A percentile compares a stretch with the other conserved stretches of the same genome.
phyloP scores from a whole-genome alignment of 352 stramenopile genomes.

The Globisporangium mamillatum region DNA sequence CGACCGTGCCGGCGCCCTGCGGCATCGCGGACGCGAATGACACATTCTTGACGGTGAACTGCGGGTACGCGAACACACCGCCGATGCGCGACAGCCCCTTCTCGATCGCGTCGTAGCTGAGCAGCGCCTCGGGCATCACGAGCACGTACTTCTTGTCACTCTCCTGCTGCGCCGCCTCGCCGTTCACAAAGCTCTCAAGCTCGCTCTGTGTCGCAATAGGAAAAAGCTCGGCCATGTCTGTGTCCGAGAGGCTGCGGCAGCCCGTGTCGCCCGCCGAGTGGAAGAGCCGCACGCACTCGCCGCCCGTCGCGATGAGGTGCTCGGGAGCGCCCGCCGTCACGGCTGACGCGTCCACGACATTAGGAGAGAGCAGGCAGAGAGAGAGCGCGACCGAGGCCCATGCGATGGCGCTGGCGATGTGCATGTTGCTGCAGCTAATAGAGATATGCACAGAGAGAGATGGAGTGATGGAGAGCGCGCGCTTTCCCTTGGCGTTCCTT shows the following conservation, averaged over 20 bases:
- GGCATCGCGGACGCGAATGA: slow-evolving; percentile 52
- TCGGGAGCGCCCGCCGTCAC: slow-evolving; percentile 63
- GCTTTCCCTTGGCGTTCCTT: background rate
- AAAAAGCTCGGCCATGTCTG: slow-evolving; percentile 57
- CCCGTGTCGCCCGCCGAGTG: slow-evolving; percentile 65
- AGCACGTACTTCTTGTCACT: slow-evolving; percentile 49
- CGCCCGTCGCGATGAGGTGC: slow-evolving; percentile 56
- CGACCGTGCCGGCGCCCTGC: slow-evolving; percentile 57
- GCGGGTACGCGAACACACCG: slow-evolving; percentile 61
- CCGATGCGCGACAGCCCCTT: slow-evolving; percentile 35
- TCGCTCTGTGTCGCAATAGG: slow-evolving; percentile 43
- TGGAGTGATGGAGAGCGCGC: background rate
- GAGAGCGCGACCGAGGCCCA: slow-evolving; percentile 1
- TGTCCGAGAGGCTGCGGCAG: slow-evolving; percentile 50
- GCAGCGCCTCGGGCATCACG: slow-evolving; percentile 61
- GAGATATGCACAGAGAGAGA: background rate
- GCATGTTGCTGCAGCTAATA: slow-evolving; percentile 5
- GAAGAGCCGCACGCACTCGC: slow-evolving; percentile 78
- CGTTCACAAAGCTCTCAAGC: slow-evolving; percentile 40
- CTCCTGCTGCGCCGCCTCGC: slow-evolving; percentile 22
- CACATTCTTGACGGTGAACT: slow-evolving; percentile 32
- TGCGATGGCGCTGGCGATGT: slow-evolving; percentile 6
- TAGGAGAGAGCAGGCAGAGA: background rate
- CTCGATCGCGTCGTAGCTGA: slow-evolving; percentile 36
- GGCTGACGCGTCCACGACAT: slow-evolving; percentile 31